These are phyloP conservation scores for Cladorrhinum sp. DNA, from an alignment of 2,329 filamentous ascomycete genomes.

Conservation along the genomic window DNA sequence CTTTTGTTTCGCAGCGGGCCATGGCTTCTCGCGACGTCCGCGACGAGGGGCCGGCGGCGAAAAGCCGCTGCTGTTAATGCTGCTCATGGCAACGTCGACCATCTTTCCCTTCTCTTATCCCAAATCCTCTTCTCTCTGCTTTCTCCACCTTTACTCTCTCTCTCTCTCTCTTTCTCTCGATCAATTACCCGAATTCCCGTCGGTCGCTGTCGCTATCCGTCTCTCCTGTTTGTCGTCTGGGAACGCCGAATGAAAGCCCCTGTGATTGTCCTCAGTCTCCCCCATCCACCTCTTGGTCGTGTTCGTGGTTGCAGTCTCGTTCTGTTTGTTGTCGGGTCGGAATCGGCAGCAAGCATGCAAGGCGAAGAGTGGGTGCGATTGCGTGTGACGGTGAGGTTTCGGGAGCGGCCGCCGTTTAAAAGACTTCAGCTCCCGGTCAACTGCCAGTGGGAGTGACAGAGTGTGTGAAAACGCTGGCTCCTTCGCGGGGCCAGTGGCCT, in stretches of 20 bases:
- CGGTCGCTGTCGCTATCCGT: neutral
- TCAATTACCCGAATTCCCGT: neutral
- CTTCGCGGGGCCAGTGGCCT: conserved; percentile 15
- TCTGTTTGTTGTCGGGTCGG: neutral
- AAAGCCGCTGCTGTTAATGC: conserved; percentile 15
- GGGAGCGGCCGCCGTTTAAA: conserved; percentile 26
- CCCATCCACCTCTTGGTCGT: conserved; percentile 1
- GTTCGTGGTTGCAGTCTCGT: neutral
- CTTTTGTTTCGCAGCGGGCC: conserved; percentile 28
- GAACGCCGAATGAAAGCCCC: neutral
- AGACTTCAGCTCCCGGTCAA: conserved; percentile 16
- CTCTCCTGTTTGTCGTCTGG: neutral
- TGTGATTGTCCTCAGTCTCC: neutral
- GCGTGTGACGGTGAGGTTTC: conserved; percentile 23
- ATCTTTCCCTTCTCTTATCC: conserved; percentile 10
- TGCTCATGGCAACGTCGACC: conserved; percentile 18
- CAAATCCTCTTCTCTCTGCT: neutral
- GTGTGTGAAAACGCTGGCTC: neutral
- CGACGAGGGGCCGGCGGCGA: conserved; percentile 25
- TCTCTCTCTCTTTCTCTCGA: too few relatives aligned
- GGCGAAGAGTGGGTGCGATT: neutral
- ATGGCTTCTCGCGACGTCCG: conserved; percentile 29
- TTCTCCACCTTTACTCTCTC: conserved; percentile 3
- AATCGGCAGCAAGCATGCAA: neutral
- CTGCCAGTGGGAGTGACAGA: neutral